Evolutionary conservation across 345 rosid genomes (phyloP), one percentile per base, ranked within the genome.

Genomic region (Erysimum cheiranthoides): DNA sequence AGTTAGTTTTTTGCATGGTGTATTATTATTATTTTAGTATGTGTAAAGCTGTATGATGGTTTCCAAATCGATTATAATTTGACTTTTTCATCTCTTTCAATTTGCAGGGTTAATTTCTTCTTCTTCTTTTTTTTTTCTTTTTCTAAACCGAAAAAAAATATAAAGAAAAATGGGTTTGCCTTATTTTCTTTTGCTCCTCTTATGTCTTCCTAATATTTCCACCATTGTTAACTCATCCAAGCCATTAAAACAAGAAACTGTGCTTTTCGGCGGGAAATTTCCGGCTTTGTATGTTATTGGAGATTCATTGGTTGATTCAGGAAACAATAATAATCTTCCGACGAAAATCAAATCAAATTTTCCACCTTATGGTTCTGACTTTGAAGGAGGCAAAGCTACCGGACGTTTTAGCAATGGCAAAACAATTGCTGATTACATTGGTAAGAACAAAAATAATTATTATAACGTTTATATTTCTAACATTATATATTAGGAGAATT

Each of bases 241-340:
- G 52, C 79, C 70, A 40, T 5, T 17, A 28, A 46, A 30, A 16
- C 14, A 70, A 56, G 75, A 77, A 14, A 1, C 49, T 0, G 52
- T 62, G 45, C 60, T 70, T 47, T 77, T 77, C 56, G 71, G 75
- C 0, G 80, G 66, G 45, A 17, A 42, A 0, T 62, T 73, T 18
- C 82, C 66, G 4, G 91, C 88, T 3, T 36, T 75, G n/a, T 17
- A 84, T 18, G 87, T 85, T 47, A 77, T 89, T 62, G 93, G 93
- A 60, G 93, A 89, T 74, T 89, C 93, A 3, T 78, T 89, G 21
- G 85, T 85, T 12, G 93, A 86, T 80, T 38, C 93, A 6, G 90
- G 93, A 25, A 89, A 89, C 80, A 89, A 89, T 78, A 86, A 89
- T 25, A 9, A 75, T 36, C 63, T 84, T 6, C 2, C 0, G 0